These are phyloP conservation scores for Neoarthrinium moseri DNA, from an alignment of 2,329 filamentous ascomycete species.

Conservation along the genomic window DNA sequence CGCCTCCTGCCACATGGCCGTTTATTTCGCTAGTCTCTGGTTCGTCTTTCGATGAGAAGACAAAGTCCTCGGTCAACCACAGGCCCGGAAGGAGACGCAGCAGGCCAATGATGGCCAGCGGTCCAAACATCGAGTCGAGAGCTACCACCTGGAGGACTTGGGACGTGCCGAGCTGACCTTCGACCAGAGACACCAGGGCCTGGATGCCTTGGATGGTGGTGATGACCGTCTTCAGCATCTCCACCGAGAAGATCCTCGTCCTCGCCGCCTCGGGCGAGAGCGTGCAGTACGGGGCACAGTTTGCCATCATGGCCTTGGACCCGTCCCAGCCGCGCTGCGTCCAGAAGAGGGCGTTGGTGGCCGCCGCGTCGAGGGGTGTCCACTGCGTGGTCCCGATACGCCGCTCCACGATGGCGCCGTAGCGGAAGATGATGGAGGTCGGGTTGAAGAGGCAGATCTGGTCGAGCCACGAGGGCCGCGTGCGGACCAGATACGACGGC, in stretches of 20 bases:
- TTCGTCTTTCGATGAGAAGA: no score
- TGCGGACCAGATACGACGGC: conserved; percentile 16
- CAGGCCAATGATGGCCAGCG: conserved; percentile 7
- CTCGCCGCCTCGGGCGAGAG: conserved; percentile 14
- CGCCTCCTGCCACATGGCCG: no score
- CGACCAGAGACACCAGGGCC: conserved; percentile 5
- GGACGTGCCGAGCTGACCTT: not conserved
- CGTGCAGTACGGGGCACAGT: conserved; percentile 12
- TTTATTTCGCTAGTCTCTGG: no score
- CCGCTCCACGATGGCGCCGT: conserved; percentile 31
- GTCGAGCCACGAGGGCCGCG: conserved; percentile 27
- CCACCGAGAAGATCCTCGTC: conserved; percentile 14
- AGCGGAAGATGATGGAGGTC: conserved; percentile 35
- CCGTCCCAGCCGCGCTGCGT: conserved; percentile 31
- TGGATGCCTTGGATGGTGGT: conserved; percentile 21
- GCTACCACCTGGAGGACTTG: conserved; percentile 8
- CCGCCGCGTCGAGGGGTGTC: conserved; percentile 25
- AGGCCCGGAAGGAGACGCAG: not conserved
- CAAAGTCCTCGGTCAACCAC: conserved; percentile 9
- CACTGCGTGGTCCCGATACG: conserved; percentile 27
- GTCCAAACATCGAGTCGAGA: conserved; percentile 10
- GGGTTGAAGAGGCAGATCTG: conserved; percentile 30
- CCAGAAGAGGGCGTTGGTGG: conserved; percentile 34
- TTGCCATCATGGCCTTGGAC: conserved; percentile 23
- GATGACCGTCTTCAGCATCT: conserved; percentile 20